A percentile compares a stretch with the other conserved stretches of the same genome.
phyloP scores from a whole-genome alignment of 352 stramenopile species.

The Thalassiosira livingstoniorum region DNA sequence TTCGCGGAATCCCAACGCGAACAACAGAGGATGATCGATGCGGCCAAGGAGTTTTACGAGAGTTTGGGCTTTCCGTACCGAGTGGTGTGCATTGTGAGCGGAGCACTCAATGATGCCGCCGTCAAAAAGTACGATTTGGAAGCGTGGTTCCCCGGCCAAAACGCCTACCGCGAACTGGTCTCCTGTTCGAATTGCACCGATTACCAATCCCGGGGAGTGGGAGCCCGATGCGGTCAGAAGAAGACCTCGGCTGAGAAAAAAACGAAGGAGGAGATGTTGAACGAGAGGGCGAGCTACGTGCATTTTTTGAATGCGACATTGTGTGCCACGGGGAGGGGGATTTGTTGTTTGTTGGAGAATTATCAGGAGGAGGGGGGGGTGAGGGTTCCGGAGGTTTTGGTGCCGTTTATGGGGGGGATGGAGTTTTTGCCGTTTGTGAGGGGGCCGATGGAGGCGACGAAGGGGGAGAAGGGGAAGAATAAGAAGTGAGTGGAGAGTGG shows the following conservation, averaged over 20 bases:
- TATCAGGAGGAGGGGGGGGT: conserved; percentile 97
- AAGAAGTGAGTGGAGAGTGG: conserved; percentile 86
- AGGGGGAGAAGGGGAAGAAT: conserved; percentile 94
- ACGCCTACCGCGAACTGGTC: conserved; percentile 98
- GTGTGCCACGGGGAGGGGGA: conserved; percentile 97
- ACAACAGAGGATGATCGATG: conserved; percentile 84
- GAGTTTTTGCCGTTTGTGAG: conserved; percentile 99
- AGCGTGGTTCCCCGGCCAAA: conserved; percentile 98
- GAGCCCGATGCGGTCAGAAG: conserved; percentile 96
- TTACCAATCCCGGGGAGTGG: conserved; percentile 97
- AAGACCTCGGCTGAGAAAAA: conserved; percentile 95
- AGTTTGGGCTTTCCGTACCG: conserved; percentile 97
- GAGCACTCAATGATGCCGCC: conserved; percentile 97
- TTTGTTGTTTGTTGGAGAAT: conserved; percentile 99
- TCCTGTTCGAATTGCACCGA: conserved; percentile 99
- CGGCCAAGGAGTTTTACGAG: conserved; percentile 98
- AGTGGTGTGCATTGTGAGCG: conserved; percentile 99
- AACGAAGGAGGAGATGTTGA: conserved; percentile 91
- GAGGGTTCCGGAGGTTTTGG: conserved; percentile 95
- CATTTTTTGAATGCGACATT: conserved; percentile 99
- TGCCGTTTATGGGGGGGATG: conserved; percentile 98
- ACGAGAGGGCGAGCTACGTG: conserved; percentile 88
- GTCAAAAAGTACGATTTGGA: conserved; percentile 99
- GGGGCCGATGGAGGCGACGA: conserved; percentile 92
- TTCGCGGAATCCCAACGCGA: conserved; percentile 92